Conservation (phyloP, 305 asterid species). For the Withania somnifera region DNA sequence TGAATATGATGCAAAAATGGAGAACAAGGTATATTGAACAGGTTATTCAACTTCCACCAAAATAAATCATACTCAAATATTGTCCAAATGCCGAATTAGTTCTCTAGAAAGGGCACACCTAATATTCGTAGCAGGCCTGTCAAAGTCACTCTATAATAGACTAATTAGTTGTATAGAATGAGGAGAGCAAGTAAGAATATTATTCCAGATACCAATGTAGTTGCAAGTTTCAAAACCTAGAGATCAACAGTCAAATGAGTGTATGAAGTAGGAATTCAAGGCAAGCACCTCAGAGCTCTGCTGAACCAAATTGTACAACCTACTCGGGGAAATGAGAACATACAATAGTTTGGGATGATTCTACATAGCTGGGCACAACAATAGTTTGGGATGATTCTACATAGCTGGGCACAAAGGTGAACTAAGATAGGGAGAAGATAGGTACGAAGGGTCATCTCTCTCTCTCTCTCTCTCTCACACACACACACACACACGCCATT, state of each 20-base stretch:
- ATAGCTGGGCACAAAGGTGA: not conserved
- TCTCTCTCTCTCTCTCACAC: not conserved
- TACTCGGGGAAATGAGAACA: not conserved
- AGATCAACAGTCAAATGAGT: not conserved
- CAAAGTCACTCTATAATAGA: not conserved
- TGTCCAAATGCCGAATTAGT: not conserved
- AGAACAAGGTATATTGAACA: not conserved
- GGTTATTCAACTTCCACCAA: not conserved
- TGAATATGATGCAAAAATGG: constrained; percentile 2
- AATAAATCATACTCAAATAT: not conserved
- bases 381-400: not conserved
- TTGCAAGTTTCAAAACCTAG: not conserved
- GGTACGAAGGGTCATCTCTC: not conserved
- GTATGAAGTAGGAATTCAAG: not conserved
- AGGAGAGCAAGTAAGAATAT: not conserved
- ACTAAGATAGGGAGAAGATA: not conserved
- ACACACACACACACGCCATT: not conserved
- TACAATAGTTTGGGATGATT: not conserved
- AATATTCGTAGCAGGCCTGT: not conserved
- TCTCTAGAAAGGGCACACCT: not conserved
- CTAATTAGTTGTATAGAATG: not conserved
- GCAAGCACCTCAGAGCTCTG: not conserved
- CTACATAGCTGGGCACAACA: not conserved
- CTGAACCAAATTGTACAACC: not conserved
- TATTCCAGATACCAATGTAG: not conserved